These are phyloP conservation scores for Blastomyces gilchristii DNA, from an alignment of 2,329 filamentous ascomycete species.

Conservation along the genomic window DNA sequence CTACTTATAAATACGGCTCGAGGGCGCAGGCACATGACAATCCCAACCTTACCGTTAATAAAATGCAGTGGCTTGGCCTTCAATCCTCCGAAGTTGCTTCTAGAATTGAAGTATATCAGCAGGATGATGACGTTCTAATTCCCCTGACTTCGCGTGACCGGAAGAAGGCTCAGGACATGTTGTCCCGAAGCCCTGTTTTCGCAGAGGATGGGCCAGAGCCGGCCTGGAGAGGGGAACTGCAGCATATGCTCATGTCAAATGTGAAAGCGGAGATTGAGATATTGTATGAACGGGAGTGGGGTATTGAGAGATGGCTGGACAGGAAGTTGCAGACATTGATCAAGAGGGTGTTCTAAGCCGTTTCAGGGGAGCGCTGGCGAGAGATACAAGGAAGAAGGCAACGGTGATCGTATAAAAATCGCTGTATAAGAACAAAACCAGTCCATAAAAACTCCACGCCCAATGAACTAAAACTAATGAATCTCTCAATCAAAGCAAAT, in stretches of 20 bases:
- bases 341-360: not conserved
- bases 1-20: slow-evolving; percentile 54
- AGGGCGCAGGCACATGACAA: slow-evolving; percentile 46
- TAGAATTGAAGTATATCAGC: slow-evolving; percentile 19
- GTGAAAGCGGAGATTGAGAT: slow-evolving; percentile 54
- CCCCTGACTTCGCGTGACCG: slow-evolving; percentile 45
- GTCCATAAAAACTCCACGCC: not conserved
- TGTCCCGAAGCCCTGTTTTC: slow-evolving; percentile 37
- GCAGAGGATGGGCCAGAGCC: slow-evolving; percentile 35
- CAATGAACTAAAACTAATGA: not conserved
- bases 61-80: slow-evolving; percentile 51
- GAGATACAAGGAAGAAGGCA: not conserved
- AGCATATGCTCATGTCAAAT: slow-evolving; percentile 52
- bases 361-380: not conserved
- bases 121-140: slow-evolving; percentile 29
- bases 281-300: slow-evolving; percentile 35
- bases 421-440: slow-evolving; percentile 6
- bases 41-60: slow-evolving; percentile 35
- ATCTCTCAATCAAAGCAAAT: slow-evolving; percentile 14
- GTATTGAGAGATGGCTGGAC: slow-evolving; percentile 37
- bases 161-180: slow-evolving; percentile 45
- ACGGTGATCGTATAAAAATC: not conserved
- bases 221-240: slow-evolving; percentile 44
- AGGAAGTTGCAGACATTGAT: slow-evolving; percentile 20
- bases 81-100: slow-evolving; percentile 27